Evolutionary conservation across 129 eudicot genomes (phyloP).

Genomic region (Glebionis coronaria): DNA sequence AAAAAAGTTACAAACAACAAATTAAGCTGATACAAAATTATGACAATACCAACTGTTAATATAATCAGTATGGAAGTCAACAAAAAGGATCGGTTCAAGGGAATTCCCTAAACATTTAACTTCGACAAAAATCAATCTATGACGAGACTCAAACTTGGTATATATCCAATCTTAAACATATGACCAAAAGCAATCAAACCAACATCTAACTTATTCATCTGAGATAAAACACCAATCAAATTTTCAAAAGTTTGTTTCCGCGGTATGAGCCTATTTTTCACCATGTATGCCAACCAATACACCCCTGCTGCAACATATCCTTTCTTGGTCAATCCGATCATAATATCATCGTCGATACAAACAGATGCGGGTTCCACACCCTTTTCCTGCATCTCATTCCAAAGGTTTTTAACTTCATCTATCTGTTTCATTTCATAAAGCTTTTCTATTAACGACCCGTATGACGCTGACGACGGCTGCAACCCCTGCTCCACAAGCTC

Average conservation of each 20-base stretch:
- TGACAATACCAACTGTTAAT: conserved; percentile 6
- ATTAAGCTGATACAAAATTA: conserved; percentile 12
- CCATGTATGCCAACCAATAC: conserved; percentile 48
- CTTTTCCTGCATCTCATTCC: conserved; percentile 54
- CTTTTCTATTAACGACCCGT: conserved; percentile 43
- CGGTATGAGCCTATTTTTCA: conserved; percentile 40
- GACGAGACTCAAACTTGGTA: conserved; percentile 23
- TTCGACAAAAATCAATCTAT: neutral
- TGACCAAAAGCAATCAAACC: conserved; percentile 43
- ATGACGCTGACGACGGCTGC: conserved; percentile 50
- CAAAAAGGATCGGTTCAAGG: neutral
- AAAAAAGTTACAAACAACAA: conserved; percentile 24
- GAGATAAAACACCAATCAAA: conserved; percentile 35
- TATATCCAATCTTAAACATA: conserved; percentile 49
- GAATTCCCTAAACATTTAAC: neutral
- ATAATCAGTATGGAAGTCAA: conserved; percentile 11
- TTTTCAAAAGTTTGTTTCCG: conserved; percentile 36
- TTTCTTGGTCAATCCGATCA: conserved; percentile 45
- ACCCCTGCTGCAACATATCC: conserved; percentile 50
- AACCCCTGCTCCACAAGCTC: conserved; percentile 58
- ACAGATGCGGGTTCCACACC: conserved; percentile 45
- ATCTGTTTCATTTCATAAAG: conserved; percentile 44
- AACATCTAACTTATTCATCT: conserved; percentile 39
- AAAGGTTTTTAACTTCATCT: conserved; percentile 46
- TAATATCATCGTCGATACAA: conserved; percentile 37